These are phyloP conservation scores for Coemansia sp. DNA, from an alignment of 192 early-diverging fungal genomes.

Conservation along the genomic window DNA sequence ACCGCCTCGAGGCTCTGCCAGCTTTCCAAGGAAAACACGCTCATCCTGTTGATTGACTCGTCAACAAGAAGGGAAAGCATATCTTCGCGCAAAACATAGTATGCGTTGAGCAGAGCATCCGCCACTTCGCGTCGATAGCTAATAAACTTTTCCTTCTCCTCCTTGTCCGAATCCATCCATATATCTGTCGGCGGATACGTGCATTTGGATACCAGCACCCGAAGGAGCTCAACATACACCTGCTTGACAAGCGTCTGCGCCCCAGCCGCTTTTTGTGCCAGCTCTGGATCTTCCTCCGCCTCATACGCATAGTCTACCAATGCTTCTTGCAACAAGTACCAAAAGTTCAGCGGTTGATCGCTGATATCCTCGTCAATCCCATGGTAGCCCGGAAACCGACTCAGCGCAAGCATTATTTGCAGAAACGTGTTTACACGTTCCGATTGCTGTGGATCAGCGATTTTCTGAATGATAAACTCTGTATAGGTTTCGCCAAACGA, in stretches of 20 bases:
- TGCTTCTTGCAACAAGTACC: constrained; percentile 72
- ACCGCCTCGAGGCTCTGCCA: constrained; percentile 60
- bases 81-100: constrained; percentile 63
- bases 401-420: constrained; percentile 62
- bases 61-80: constrained; percentile 57
- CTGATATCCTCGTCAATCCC: constrained; percentile 69
- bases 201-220: constrained; percentile 59
- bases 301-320: constrained; percentile 56
- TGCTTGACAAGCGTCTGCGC: constrained; percentile 32
- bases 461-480: constrained; percentile 31
- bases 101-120: constrained; percentile 69
- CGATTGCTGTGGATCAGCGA: constrained; percentile 9
- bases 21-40: constrained; percentile 18
- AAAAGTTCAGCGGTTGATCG: constrained; percentile 70
- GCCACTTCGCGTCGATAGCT: constrained; percentile 71
- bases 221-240: constrained; percentile 58
- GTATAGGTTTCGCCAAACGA: constrained; percentile 49
- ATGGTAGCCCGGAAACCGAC: constrained; percentile 68
- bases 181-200: constrained; percentile 57
- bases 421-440: constrained; percentile 20
- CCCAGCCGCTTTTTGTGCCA: constrained; percentile 2
- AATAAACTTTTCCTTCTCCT: constrained; percentile 60
- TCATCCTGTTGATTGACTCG: constrained; percentile 20
- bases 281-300: constrained; percentile 19
- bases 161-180: constrained; percentile 61